Base-by-base conservation (phyloP, 2,329 filamentous ascomycete genomes). In the Hawksworthiomyces lignivorus region DNA sequence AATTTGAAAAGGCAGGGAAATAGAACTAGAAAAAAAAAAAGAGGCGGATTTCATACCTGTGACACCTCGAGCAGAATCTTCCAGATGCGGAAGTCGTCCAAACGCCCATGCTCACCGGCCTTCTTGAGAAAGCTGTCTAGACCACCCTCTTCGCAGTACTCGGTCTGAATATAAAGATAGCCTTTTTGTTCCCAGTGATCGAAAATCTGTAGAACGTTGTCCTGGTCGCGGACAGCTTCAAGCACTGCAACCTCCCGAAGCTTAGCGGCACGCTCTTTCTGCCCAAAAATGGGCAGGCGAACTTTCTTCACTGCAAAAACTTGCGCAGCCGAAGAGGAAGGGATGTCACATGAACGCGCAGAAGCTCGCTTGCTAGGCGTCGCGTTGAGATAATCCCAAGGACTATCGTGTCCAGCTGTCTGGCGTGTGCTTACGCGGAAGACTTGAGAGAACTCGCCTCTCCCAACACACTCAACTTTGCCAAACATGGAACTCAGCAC, bases 1-100 rank as follows among this genome's bases (percentile, higher is more conserved):
- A 26, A 12, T 12, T 12, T 26, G 24, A 26, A 26, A 26, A 26
- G 24, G 12, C 12, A 7, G 7, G 24, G 7, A 26, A 26, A 26
- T 36, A n/a, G 7, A 14, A 17, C 17, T 17, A 28, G 15, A 12
- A 18, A 14, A 22, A 18, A 11, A 22, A 27, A 6, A 9, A 10
- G 7, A 31, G 26, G 28, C 8, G n/a, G 10, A 27, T 28, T 17
- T 17, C 20, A 15, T 76, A 92, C 87, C 70, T 84, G 68, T 54
- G 82, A 76, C 45, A 95, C 64, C 61, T 98, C 92, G 31, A 95
- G 75, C 53, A 97, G 68, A 44, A 97, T 90, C 68, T 98, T 98
- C 87, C 92, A 98, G 61, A 97, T 96, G 48, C 92, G 79, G 65
- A 98, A 98, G 60, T 97, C 92, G 62, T 98, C 92, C 50, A 98